Percentiles rank a stretch among this genome's conserved stretches.
phyloP scores from a whole-genome alignment of 371 early-diverging fungal genomes.

The Saksenaea oblongispora region DNA sequence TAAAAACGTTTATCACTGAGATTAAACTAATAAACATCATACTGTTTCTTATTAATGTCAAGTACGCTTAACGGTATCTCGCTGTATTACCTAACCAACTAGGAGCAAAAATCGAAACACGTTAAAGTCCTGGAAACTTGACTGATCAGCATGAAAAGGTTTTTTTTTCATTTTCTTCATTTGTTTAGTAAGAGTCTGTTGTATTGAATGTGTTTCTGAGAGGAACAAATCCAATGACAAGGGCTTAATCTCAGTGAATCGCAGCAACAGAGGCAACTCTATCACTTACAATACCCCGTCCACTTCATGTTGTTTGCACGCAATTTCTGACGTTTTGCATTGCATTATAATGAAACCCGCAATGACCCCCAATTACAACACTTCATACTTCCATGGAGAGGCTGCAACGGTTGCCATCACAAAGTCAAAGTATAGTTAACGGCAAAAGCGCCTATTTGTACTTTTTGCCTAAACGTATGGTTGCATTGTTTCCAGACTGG shows the following conservation, averaged over 20 bases:
- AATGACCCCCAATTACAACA: no score
- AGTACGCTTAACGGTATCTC: no score
- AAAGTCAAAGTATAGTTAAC: background rate
- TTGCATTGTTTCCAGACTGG: constrained; percentile 3
- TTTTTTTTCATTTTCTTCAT: no score
- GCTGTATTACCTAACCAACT: no score
- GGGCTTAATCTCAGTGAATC: constrained; percentile 24
- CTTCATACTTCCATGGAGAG: no score
- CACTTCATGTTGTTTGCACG: constrained; percentile 13
- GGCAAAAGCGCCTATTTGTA: background rate
- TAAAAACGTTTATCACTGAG: no score
- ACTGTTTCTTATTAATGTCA: no score
- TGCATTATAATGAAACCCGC: constrained; percentile 8
- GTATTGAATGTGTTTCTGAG: background rate
- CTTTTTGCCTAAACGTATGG: background rate
- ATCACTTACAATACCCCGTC: constrained; percentile 20
- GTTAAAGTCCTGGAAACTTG: no score
- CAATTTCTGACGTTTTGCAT: constrained; percentile 10
- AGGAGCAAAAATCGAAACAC: no score
- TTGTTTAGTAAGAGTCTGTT: no score
- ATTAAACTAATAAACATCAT: no score
- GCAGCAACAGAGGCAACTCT: constrained; percentile 25
- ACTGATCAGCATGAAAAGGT: no score
- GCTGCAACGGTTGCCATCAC: background rate
- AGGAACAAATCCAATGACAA: constrained; percentile 22